phyloP scores from a whole-genome alignment of 495 filamentous ascomycete genomes.

The Trichoderma gamsii region DNA sequence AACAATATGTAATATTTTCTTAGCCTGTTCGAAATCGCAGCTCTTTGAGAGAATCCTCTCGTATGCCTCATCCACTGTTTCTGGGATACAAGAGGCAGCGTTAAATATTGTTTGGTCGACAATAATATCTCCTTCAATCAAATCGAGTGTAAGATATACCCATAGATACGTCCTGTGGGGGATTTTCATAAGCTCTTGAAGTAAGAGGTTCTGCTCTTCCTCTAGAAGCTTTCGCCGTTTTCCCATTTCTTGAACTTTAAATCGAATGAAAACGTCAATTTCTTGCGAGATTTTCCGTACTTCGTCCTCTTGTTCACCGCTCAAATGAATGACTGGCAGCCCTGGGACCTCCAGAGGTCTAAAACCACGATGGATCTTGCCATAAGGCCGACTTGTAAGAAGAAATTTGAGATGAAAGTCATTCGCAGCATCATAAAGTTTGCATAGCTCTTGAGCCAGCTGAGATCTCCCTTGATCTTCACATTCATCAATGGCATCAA shows the following conservation, averaged over 20 bases:
- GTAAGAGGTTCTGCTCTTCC: neutral
- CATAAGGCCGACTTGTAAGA: slow-evolving; percentile 35
- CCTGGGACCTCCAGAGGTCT: slow-evolving; percentile 23
- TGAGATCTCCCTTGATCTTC: neutral
- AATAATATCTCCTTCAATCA: slow-evolving; percentile 17
- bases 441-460: neutral
- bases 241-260: slow-evolving; percentile 1
- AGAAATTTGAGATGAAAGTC: neutral
- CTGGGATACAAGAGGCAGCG: slow-evolving; percentile 16
- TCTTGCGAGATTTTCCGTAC: slow-evolving; percentile 20
- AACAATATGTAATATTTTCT: slow-evolving; percentile 21
- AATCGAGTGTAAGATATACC: slow-evolving; percentile 20
- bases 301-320: slow-evolving; percentile 29
- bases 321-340: slow-evolving; percentile 20
- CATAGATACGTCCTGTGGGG: slow-evolving; percentile 22
- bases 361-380: neutral
- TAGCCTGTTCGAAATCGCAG: neutral
- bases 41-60: slow-evolving; percentile 22
- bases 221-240: neutral
- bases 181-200: slow-evolving; percentile 9
- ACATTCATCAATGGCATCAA: neutral
- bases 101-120: slow-evolving; percentile 15
- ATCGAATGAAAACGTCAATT: slow-evolving; percentile 13
- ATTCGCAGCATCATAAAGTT: neutral
- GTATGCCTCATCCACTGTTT: slow-evolving; percentile 23